Evolutionary conservation across 2,329 filamentous ascomycete genomes (phyloP).

Genomic region (Mariannaea elegans): DNA sequence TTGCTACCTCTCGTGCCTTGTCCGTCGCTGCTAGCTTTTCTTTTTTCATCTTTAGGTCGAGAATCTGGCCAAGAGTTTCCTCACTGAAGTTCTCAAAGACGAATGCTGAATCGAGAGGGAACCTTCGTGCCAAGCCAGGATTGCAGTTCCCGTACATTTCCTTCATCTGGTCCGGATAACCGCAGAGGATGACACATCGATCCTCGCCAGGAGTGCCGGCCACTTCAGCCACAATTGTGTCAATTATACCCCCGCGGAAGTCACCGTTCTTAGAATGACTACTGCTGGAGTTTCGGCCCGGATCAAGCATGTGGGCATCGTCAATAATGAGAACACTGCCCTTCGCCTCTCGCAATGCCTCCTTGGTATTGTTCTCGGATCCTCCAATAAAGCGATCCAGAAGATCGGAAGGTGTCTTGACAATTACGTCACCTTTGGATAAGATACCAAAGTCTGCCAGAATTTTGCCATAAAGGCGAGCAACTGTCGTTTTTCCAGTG

Average conservation of each 20-base stretch:
- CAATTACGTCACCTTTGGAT: constrained; percentile 59
- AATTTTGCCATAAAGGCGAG: constrained; percentile 74
- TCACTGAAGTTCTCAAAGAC: constrained; percentile 74
- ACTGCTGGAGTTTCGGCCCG: constrained; percentile 44
- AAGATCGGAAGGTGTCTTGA: constrained; percentile 79
- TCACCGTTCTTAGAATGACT: constrained; percentile 44
- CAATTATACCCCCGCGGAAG: constrained; percentile 73
- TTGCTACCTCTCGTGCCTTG: constrained; percentile 62
- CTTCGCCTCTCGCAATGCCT: constrained; percentile 68
- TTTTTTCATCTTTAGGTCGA: constrained; percentile 69
- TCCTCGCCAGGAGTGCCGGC: constrained; percentile 76
- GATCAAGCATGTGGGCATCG: constrained; percentile 75
- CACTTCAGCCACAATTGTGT: constrained; percentile 79
- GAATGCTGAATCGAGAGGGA: constrained; percentile 72
- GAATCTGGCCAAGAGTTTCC: constrained; percentile 65
- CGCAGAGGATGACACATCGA: constrained; percentile 75
- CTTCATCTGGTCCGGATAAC: constrained; percentile 75
- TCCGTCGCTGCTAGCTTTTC: constrained; percentile 63
- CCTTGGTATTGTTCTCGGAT: constrained; percentile 76
- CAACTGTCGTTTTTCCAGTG: constrained; percentile 78
- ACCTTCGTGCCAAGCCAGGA: constrained; percentile 73
- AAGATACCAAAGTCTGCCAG: constrained; percentile 72
- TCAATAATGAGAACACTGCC: constrained; percentile 83
- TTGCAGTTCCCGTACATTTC: constrained; percentile 78
- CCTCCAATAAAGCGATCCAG: constrained; percentile 69